phyloP scores from a whole-genome alignment of 345 rosid species.

The Euphorbia tirucalli region DNA sequence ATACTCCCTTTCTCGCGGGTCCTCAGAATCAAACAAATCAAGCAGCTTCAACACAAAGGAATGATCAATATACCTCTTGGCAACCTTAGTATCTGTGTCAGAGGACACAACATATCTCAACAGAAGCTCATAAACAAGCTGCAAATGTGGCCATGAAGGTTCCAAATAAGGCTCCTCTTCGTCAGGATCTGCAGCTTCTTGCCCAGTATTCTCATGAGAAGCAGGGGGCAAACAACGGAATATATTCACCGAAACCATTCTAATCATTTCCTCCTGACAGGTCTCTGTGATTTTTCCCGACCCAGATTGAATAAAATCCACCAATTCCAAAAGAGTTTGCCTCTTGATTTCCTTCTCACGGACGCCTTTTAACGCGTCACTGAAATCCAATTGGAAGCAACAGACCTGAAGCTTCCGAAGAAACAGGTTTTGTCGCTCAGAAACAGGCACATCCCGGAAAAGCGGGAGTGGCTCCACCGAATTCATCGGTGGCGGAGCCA shows the following conservation, averaged over 20 bases:
- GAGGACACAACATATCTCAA: conserved; percentile 74
- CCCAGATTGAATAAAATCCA: conserved; percentile 77
- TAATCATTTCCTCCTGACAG: conserved; percentile 83
- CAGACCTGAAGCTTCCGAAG: conserved; percentile 72
- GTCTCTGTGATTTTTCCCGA: conserved; percentile 59
- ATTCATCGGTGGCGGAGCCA: conserved; percentile 49
- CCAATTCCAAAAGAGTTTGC: conserved; percentile 69
- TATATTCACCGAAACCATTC: conserved; percentile 59
- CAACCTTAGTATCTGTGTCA: conserved; percentile 74
- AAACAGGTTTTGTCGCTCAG: conserved; percentile 64
- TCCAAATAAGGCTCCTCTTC: conserved; percentile 86
- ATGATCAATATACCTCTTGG: conserved; percentile 76
- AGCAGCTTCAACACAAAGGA: conserved; percentile 69
- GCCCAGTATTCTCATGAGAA: conserved; percentile 78
- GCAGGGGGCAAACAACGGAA: conserved; percentile 77
- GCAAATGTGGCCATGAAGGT: conserved; percentile 90
- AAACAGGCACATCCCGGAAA: conserved; percentile 56
- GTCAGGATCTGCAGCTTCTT: conserved; percentile 65
- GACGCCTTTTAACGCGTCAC: conserved; percentile 44
- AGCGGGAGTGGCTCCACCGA: conserved; percentile 64
- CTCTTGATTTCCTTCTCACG: conserved; percentile 86
- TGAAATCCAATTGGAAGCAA: conserved; percentile 76
- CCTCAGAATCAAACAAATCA: conserved; percentile 83
- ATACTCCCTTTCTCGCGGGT: conserved; percentile 79
- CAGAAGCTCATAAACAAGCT: conserved; percentile 74